These are phyloP conservation scores for Arabidopsis lyrata DNA, from an alignment of 441 rosid species.

Conservation along the genomic window DNA sequence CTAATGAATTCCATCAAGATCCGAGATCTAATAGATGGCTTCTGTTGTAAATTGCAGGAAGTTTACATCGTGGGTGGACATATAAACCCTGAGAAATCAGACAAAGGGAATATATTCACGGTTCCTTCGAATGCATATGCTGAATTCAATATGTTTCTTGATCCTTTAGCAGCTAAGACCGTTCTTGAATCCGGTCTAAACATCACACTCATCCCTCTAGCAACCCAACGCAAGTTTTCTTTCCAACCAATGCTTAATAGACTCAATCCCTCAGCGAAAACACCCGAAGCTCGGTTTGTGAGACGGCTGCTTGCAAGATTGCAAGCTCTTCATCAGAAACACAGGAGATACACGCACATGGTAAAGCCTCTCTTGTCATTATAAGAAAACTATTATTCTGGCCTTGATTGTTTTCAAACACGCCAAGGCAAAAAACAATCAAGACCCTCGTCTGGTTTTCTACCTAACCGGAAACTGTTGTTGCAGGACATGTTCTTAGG, in stretches of 20 bases:
- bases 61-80: slow-evolving; percentile 87
- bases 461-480: slow-evolving; percentile 18
- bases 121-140: slow-evolving; percentile 59
- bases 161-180: slow-evolving; percentile 77
- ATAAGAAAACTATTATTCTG: not conserved
- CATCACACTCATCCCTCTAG: slow-evolving; percentile 78
- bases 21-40: not conserved
- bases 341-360: slow-evolving; percentile 68
- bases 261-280: slow-evolving; percentile 43
- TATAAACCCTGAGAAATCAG: slow-evolving; percentile 46
- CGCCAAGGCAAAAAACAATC: not conserved
- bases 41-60: slow-evolving; percentile 55
- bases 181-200: slow-evolving; percentile 68
- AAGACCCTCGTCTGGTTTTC: slow-evolving; percentile 1
- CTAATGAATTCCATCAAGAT: not conserved
- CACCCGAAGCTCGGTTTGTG: slow-evolving; percentile 70
- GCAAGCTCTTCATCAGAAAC: slow-evolving; percentile 52
- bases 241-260: slow-evolving; percentile 49
- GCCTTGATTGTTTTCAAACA: not conserved
- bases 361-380: slow-evolving; percentile 43
- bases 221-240: slow-evolving; percentile 59
- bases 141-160: slow-evolving; percentile 87
- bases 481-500: slow-evolving; percentile 83
- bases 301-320: slow-evolving; percentile 59
- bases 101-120: slow-evolving; percentile 67